phyloP scores from a whole-genome alignment of 768 basidiomycete species.

The Auricularia sp. region DNA sequence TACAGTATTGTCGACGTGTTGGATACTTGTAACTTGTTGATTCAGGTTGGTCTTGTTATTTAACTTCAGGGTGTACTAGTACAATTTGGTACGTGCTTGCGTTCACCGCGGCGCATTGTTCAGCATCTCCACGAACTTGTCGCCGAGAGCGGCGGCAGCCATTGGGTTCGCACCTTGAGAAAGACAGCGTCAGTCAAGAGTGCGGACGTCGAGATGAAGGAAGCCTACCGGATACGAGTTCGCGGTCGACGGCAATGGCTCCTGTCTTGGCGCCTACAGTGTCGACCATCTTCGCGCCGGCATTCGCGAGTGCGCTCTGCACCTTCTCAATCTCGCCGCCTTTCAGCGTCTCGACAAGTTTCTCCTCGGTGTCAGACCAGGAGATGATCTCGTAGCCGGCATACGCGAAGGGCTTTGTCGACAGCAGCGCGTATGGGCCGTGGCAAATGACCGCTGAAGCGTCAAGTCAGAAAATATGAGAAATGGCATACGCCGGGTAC shows the following conservation, averaged over 20 bases:
- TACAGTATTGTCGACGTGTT: no score
- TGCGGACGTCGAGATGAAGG: no score
- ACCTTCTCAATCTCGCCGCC: slow-evolving; percentile 18
- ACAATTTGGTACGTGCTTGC: not conserved
- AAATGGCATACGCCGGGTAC: not conserved
- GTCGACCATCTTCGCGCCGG: slow-evolving; percentile 17
- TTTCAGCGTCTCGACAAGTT: slow-evolving; percentile 17
- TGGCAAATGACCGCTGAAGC: slow-evolving; percentile 14
- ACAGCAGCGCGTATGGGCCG: slow-evolving; percentile 19
- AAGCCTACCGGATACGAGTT: slow-evolving; percentile 14
- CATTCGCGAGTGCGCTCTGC: slow-evolving; percentile 14
- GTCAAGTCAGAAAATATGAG: not conserved
- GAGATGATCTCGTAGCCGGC: slow-evolving; percentile 21
- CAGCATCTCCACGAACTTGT: slow-evolving; percentile 19
- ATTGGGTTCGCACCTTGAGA: slow-evolving; percentile 14
- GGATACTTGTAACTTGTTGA: no score
- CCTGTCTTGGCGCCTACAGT: slow-evolving; percentile 12
- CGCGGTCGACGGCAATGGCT: slow-evolving; percentile 17
- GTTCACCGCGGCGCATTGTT: not conserved
- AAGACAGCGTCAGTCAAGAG: no score
- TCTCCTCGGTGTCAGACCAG: slow-evolving; percentile 20
- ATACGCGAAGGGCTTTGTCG: slow-evolving; percentile 21
- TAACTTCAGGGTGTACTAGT: not conserved
- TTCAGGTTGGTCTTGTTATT: not conserved
- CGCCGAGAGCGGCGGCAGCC: slow-evolving; percentile 15